Conservation (phyloP, 2,329 filamentous ascomycete genomes). For the Alternaria longipes region DNA sequence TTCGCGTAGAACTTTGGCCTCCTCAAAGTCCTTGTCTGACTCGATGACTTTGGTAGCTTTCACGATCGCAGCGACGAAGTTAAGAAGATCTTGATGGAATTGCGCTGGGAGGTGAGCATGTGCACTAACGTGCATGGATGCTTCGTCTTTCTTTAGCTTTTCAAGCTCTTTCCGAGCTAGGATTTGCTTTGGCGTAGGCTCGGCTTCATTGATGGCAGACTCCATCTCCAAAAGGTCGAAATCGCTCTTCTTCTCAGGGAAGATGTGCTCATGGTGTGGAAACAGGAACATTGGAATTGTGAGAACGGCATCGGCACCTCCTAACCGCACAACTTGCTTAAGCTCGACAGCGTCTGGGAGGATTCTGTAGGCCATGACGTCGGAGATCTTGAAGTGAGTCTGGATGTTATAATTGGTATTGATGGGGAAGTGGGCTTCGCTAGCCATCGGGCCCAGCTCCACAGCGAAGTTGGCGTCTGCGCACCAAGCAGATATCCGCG, state of each 20-base stretch:
- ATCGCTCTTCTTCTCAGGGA: slow-evolving; percentile 55
- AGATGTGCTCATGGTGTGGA: slow-evolving; percentile 64
- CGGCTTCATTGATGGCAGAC: slow-evolving; percentile 53
- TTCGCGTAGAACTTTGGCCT: slow-evolving; percentile 41
- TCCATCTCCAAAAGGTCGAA: slow-evolving; percentile 46
- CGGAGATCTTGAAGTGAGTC: slow-evolving; percentile 56
- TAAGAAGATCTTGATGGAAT: slow-evolving; percentile 62
- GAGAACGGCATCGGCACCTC: slow-evolving; percentile 61
- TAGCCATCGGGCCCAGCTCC: slow-evolving; percentile 57
- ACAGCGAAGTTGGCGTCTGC: slow-evolving; percentile 63
- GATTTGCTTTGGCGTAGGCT: slow-evolving; percentile 56
- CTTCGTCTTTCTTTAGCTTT: slow-evolving; percentile 58
- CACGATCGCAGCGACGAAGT: slow-evolving; percentile 64
- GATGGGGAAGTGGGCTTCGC: slow-evolving; percentile 59
- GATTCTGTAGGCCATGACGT: slow-evolving; percentile 62
- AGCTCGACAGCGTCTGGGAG: slow-evolving; percentile 55
- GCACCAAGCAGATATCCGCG: slow-evolving; percentile 60
- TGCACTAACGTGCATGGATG: slow-evolving; percentile 58
- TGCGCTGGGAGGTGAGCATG: slow-evolving; percentile 61
- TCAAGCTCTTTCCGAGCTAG: slow-evolving; percentile 54
- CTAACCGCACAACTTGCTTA: slow-evolving; percentile 61
- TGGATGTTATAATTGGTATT: slow-evolving; percentile 60
- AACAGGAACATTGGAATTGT: slow-evolving; percentile 61
- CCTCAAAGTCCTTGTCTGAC: slow-evolving; percentile 58
- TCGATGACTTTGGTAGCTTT: slow-evolving; percentile 67